These are phyloP conservation scores for Podochytrium sp. DNA, from an alignment of 192 early-diverging fungal genomes.

Conservation along the genomic window DNA sequence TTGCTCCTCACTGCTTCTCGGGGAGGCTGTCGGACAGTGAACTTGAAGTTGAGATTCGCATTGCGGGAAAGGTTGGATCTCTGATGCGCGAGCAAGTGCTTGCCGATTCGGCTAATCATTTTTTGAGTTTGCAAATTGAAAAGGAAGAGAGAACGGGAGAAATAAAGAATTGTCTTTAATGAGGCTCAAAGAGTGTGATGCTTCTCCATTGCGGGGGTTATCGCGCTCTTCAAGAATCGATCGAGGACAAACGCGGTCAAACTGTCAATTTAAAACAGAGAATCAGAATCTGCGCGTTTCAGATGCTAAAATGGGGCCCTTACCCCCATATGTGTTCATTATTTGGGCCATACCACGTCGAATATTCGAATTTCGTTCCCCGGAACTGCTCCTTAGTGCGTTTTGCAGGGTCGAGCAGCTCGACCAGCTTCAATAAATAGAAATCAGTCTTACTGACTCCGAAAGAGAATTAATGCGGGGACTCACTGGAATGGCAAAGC, in stretches of 20 bases:
- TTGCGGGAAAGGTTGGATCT: too few species aligned
- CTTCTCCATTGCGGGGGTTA: conserved; percentile 22
- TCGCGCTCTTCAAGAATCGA: conserved; percentile 37
- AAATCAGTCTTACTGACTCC: not conserved
- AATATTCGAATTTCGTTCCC: conserved; percentile 47
- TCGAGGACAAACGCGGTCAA: conserved; percentile 81
- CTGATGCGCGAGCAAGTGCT: too few species aligned
- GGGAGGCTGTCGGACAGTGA: too few species aligned
- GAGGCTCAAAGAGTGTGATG: too few species aligned
- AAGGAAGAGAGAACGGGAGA: too few species aligned
- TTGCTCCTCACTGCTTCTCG: too few species aligned
- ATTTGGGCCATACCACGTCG: conserved; percentile 61
- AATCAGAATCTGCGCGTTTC: not conserved
- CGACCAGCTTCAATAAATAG: conserved; percentile 25
- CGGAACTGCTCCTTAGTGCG: conserved; percentile 52
- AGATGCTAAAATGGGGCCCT: not conserved
- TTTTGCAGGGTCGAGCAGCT: conserved; percentile 59
- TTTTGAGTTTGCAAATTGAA: too few species aligned
- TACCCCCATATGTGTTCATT: conserved; percentile 45
- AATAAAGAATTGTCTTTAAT: too few species aligned
- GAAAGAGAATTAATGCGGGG: not conserved
- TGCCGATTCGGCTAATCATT: too few species aligned
- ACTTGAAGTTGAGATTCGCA: too few species aligned
- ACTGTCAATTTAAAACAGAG: not conserved
- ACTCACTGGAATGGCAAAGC: conserved; percentile 68